Evolutionary conservation across 805 yeast genomes (phyloP).

Genomic region (Kazachstania africana): DNA sequence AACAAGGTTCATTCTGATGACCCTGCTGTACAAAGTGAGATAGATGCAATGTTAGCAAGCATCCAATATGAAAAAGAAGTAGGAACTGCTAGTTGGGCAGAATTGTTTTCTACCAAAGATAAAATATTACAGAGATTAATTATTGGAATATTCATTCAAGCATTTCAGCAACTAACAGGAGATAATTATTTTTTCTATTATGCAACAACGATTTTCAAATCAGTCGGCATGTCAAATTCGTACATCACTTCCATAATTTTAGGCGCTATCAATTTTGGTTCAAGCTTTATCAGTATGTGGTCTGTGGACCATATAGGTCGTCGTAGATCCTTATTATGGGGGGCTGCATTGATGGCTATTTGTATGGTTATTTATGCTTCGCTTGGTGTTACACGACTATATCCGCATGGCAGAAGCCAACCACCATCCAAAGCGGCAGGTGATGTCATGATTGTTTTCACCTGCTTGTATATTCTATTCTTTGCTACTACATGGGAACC

Average conservation of each 20-base stretch:
- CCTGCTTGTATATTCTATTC: constrained; percentile 52
- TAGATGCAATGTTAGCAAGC: constrained; percentile 50
- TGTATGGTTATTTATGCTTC: constrained; percentile 51
- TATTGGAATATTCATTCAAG: constrained; percentile 49
- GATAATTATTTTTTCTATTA: constrained; percentile 56
- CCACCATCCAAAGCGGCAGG: constrained; percentile 46
- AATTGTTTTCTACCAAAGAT: constrained; percentile 53
- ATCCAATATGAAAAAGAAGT: constrained; percentile 46
- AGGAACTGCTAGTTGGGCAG: constrained; percentile 15
- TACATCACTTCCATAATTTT: constrained; percentile 49
- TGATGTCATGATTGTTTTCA: constrained; percentile 53
- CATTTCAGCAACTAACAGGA: constrained; percentile 52
- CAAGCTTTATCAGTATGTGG: constrained; percentile 42
- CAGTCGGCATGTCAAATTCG: constrained; percentile 46
- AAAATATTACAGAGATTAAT: constrained; percentile 37
- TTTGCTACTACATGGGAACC: constrained; percentile 77
- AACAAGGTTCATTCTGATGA: constrained; percentile 42
- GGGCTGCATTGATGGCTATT: constrained; percentile 41
- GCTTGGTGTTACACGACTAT: constrained; percentile 42
- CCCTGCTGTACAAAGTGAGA: constrained; percentile 42
- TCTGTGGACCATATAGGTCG: constrained; percentile 47
- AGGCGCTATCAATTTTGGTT: constrained; percentile 44
- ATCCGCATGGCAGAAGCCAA: constrained; percentile 36
- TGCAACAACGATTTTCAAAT: constrained; percentile 49
- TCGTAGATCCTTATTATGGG: constrained; percentile 36